These are phyloP conservation scores for Venturiaceae sp. DNA, from an alignment of 2,329 filamentous ascomycete species.

Conservation along the genomic window DNA sequence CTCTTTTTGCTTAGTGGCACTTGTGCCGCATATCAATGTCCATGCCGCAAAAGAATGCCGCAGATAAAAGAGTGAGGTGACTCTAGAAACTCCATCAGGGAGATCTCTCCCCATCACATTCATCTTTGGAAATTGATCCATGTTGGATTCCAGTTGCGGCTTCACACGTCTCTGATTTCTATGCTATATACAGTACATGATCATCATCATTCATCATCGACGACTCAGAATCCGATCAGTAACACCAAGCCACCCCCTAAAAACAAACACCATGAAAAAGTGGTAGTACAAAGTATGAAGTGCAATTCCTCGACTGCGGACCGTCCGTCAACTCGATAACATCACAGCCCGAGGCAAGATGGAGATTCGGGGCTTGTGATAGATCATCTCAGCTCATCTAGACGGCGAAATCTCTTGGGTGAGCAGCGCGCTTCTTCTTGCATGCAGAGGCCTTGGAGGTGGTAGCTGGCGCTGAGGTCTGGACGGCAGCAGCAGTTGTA, in stretches of 20 bases:
- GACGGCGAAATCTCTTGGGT: background rate
- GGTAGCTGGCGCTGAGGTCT: background rate
- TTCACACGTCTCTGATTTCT: background rate
- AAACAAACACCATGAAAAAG: background rate
- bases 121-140: no score
- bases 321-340: background rate
- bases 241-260: background rate
- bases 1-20: background rate
- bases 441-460: background rate
- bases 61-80: background rate
- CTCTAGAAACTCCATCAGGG: background rate
- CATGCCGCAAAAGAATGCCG: background rate
- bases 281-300: background rate
- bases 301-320: background rate
- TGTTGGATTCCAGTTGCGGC: no score
- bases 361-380: background rate
- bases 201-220: background rate
- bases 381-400: background rate
- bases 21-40: background rate
- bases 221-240: background rate
- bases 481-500: background rate
- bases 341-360: background rate
- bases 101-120: background rate
- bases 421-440: conserved; percentile 2
- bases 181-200: background rate